Evolutionary conservation across 2,329 filamentous ascomycete species (phyloP), one percentile per base, ranked within the genome.

Genomic region (Aspergillus niger): DNA sequence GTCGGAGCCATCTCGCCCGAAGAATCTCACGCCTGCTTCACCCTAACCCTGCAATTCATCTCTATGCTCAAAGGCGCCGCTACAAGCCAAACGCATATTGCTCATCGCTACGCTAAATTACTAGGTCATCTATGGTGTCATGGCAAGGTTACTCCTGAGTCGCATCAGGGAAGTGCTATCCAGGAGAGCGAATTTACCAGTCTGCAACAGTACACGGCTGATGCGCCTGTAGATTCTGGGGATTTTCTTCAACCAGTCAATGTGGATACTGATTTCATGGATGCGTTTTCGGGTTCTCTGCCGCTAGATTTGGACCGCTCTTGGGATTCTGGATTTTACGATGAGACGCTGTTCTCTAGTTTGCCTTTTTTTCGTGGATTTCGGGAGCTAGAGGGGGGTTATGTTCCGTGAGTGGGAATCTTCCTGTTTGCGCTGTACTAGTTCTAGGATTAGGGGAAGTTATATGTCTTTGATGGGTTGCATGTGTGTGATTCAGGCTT

Each of bases 61-160:
- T 32, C 36, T 2, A 39, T 57, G 17, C 64, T 65, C 1, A 51
- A 61, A 38, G 44, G 28, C 5, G 59, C 62, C 11, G 49, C 55
- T 2, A 59, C 52, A 15, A 24, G 49, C 11, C 55, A 59, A 20
- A 59, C n/a, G 5, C 64, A 64, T 43, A 61, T 65, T 2, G 58
- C 38, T 2, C 47, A 22, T 11, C 30, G 58, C 15, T 64, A 59
- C 48, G 47, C 51, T 15, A 58, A 50, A 7, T 8, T 64, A 17
- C 44, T 65, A 8, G 57, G 53, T 3, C 39, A 57, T 1, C 56
- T 65, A 10, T 65, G 64, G 59, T 52, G 50, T 47, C 53, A 52
- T 8, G 38, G 47, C 5, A 53, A 53, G 6, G 8, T 22, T 13
- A 53, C 22, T 10, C 32, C 32, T 11, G 32, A 36, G 32, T 36